These are phyloP conservation scores for Somion occarium DNA, from an alignment of 1,284 basidiomycete genomes.

Conservation along the genomic window DNA sequence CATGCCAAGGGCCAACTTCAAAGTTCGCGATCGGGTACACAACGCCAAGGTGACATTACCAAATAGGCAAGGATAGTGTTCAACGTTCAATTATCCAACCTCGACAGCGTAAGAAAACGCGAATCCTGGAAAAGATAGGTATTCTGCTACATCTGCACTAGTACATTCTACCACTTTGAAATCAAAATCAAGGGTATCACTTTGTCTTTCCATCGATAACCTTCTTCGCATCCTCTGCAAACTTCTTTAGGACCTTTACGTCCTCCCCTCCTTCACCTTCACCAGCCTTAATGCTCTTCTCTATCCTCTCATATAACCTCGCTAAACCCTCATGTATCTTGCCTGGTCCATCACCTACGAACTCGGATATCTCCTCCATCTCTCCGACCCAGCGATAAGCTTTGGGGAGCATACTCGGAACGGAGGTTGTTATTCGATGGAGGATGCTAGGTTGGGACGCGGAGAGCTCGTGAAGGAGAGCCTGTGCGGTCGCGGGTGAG, in stretches of 20 bases:
- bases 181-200: background rate
- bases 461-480: conserved; percentile 43
- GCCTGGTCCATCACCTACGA: conserved; percentile 36
- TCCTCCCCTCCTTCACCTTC: conserved; percentile 26
- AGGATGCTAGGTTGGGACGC: conserved; percentile 42
- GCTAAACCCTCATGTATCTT: conserved; percentile 44
- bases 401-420: conserved; percentile 51
- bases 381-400: conserved; percentile 57
- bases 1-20: too few species aligned
- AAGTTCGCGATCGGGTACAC: too few species aligned
- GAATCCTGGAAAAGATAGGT: too few species aligned
- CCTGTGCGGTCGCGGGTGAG: conserved; percentile 52
- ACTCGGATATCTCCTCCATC: conserved; percentile 55
- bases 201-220: conserved; percentile 14
- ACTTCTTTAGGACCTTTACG: conserved; percentile 35
- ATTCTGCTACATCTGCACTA: too few species aligned
- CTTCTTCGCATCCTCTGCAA: conserved; percentile 38
- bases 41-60: too few species aligned
- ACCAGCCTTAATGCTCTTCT: conserved; percentile 31
- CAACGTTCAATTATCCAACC: too few species aligned
- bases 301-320: conserved; percentile 39
- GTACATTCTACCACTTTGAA: background rate
- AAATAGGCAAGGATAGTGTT: too few species aligned
- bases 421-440: conserved; percentile 30
- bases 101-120: too few species aligned